Conservation (phyloP, 805 yeast genomes). For the Deakozyma indianensis region DNA sequence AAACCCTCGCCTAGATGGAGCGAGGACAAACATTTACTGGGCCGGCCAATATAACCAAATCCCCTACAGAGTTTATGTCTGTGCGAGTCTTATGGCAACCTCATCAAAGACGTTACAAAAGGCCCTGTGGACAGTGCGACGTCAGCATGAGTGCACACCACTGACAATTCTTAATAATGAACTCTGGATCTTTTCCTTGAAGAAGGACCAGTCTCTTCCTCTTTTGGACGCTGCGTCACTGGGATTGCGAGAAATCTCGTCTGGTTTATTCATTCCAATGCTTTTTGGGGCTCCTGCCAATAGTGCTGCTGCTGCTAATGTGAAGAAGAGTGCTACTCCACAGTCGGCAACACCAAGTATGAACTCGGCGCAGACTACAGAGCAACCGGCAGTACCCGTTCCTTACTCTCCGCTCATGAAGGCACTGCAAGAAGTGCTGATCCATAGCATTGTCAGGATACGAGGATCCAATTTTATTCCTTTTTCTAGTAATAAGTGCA, state of each 20-base stretch:
- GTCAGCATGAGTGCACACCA: conserved; percentile 9
- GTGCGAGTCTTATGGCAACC: conserved; percentile 2
- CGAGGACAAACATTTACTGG: not conserved
- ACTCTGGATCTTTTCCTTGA: conserved; percentile 16
- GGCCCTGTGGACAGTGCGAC: conserved; percentile 16
- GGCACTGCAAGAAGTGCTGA: conserved; percentile 9
- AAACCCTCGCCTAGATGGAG: not conserved
- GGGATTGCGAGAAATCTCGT: conserved; percentile 14
- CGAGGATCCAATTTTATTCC: conserved; percentile 7
- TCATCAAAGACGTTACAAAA: conserved; percentile 7
- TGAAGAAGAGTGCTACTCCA: conserved; percentile 7
- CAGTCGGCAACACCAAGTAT: not conserved
- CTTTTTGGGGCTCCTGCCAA: conserved; percentile 3
- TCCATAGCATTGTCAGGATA: conserved; percentile 6
- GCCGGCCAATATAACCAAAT: conserved; percentile 4
- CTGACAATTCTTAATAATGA: conserved; percentile 12
- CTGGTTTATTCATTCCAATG: conserved; percentile 14
- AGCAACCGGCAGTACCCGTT: conserved; percentile 4
- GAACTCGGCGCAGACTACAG: not conserved
- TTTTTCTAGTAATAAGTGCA: conserved; percentile 8
- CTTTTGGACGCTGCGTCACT: conserved; percentile 9
- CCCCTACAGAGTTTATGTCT: conserved; percentile 13
- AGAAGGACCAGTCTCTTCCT: conserved; percentile 5
- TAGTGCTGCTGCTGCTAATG: not conserved
- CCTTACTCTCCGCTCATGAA: conserved; percentile 13